These are phyloP conservation scores for Eragrostis nindensis DNA, from an alignment of 176 grass and related monocot genomes.

Conservation along the genomic window DNA sequence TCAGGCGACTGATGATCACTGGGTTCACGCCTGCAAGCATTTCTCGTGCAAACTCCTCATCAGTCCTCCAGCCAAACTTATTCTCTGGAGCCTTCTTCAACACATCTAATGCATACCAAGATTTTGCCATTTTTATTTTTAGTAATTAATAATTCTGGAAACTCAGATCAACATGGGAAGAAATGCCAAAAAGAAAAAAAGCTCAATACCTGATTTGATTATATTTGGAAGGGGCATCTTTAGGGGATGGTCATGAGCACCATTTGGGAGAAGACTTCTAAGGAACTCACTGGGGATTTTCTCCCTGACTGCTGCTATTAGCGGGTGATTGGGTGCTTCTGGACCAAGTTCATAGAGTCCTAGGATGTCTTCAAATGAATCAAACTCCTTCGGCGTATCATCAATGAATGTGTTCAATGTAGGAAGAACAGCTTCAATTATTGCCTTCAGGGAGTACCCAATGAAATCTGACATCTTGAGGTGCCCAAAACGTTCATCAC, in stretches of 20 bases:
- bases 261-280: slow-evolving; percentile 58
- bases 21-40: slow-evolving; percentile 95
- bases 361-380: slow-evolving; percentile 79
- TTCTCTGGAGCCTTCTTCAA: slow-evolving; percentile 43
- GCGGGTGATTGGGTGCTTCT: slow-evolving; percentile 37
- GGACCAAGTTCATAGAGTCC: slow-evolving; percentile 67
- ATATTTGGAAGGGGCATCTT: slow-evolving; percentile 76
- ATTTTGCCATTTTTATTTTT: too few species aligned
- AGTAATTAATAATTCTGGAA: too few species aligned
- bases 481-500: slow-evolving; percentile 79
- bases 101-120: slow-evolving; percentile 15
- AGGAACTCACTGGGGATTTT: slow-evolving; percentile 62
- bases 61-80: slow-evolving; percentile 79
- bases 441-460: slow-evolving; percentile 63
- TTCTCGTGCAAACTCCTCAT: slow-evolving; percentile 89
- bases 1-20: slow-evolving; percentile 67
- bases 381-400: slow-evolving; percentile 55
- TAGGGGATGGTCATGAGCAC: slow-evolving; percentile 55
- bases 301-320: slow-evolving; percentile 50
- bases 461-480: slow-evolving; percentile 88
- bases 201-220: slow-evolving; percentile 60
- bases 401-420: slow-evolving; percentile 46
- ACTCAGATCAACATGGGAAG: background rate
- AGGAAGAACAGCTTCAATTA: slow-evolving; percentile 62
- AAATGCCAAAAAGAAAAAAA: background rate